Percentiles rank a stretch among this genome's conserved stretches.
These are phyloP conservation scores for Podaxis sp. DNA, from an alignment of 768 basidiomycete genomes.

Conservation along the genomic window DNA sequence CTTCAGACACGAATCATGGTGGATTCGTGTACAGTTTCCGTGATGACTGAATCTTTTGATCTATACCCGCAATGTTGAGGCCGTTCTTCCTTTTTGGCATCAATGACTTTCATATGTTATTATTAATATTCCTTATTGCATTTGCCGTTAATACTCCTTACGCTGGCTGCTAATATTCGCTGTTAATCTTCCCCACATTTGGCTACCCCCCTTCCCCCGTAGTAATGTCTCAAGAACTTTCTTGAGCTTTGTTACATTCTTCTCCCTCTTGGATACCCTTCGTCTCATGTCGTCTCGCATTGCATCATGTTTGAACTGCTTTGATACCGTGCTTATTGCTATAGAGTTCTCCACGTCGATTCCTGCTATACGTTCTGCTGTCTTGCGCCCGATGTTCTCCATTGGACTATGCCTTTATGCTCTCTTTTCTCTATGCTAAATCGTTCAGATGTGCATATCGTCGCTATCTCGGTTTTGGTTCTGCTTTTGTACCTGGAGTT, in stretches of 20 bases:
- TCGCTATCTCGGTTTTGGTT: conserved; percentile 6
- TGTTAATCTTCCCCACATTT: neutral
- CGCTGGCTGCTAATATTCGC: neutral
- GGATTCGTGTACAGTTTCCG: conserved; percentile 41
- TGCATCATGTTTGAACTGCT: neutral
- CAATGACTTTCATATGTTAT: conserved; percentile 4
- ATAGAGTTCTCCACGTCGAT: conserved; percentile 3
- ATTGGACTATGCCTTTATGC: conserved; percentile 16
- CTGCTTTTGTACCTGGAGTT: conserved; percentile 1
- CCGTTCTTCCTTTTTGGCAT: conserved; percentile 9
- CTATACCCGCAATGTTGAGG: conserved; percentile 10
- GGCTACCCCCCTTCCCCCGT: neutral
- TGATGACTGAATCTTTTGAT: conserved; percentile 24
- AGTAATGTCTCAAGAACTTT: neutral
- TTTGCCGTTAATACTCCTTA: neutral
- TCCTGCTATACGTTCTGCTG: conserved; percentile 11
- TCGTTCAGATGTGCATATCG: neutral
- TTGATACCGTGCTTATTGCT: conserved; percentile 12
- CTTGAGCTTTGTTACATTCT: neutral
- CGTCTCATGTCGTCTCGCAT: conserved; percentile 8
- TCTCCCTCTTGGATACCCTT: neutral
- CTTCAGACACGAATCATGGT: conserved; percentile 44
- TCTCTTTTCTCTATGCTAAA: conserved; percentile 3
- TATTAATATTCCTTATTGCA: neutral
- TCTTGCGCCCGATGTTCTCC: neutral